Evolutionary conservation across 2,329 filamentous ascomycete genomes (phyloP).

Genomic region (Colletotrichum navitas): DNA sequence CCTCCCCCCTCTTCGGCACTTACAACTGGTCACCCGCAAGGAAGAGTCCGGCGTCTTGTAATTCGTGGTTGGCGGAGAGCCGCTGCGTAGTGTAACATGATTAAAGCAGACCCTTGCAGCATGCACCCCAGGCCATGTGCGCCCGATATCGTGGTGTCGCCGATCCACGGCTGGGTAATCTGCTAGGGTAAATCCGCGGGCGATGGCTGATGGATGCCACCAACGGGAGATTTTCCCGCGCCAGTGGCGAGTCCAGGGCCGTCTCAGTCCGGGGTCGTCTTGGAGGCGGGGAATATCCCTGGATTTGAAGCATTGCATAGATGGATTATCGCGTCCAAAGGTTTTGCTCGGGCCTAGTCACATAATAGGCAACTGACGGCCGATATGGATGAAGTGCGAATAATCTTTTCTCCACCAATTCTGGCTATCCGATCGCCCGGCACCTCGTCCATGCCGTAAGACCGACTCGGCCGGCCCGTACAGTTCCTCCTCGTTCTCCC

Average conservation of each 20-base stretch:
- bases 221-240: constrained; percentile 22
- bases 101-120: neutral
- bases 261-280: neutral
- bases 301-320: neutral
- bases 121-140: neutral
- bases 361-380: neutral
- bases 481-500: neutral
- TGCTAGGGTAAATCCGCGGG: constrained; percentile 1
- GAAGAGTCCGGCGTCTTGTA: constrained; percentile 1
- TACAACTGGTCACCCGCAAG: neutral
- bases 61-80: constrained; percentile 27
- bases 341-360: neutral
- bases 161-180: constrained; percentile 21
- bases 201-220: constrained; percentile 9
- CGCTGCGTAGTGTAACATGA: neutral
- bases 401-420: constrained; percentile 1
- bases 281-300: neutral
- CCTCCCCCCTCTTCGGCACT: constrained; percentile 5
- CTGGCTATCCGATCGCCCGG: neutral
- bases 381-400: constrained; percentile 11
- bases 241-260: neutral
- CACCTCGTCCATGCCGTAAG: neutral
- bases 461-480: neutral
- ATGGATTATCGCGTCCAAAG: neutral
- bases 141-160: constrained; percentile 7